Conservation (phyloP, 768 basidiomycete genomes). For the Mycena galopus region DNA sequence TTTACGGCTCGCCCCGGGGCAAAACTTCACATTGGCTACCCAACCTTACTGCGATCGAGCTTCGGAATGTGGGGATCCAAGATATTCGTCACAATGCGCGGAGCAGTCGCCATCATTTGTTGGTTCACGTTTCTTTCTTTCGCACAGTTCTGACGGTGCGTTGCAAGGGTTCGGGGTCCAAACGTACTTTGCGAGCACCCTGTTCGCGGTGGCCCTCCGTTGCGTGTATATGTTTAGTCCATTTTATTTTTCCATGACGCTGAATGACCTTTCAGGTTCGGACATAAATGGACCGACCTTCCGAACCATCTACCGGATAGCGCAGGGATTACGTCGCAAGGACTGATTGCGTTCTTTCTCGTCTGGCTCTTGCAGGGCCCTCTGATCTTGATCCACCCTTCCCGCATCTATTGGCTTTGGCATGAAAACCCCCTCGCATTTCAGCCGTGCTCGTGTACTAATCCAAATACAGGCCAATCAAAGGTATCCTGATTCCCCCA, state of each 20-base stretch:
- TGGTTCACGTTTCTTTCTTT: too few species aligned
- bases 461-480: conserved; percentile 14
- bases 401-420: conserved; percentile 36
- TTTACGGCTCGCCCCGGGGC: conserved; percentile 37
- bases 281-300: conserved; percentile 40
- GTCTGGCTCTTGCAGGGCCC: conserved; percentile 37
- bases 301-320: conserved; percentile 35
- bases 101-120: conserved; percentile 39
- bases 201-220: conserved; percentile 35
- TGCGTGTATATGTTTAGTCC: conserved; percentile 30
- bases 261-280: conserved; percentile 29
- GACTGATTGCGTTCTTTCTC: conserved; percentile 38
- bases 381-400: conserved; percentile 34
- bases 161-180: conserved; percentile 32
- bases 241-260: background rate
- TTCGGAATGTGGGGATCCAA: conserved; percentile 41
- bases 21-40: conserved; percentile 41
- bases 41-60: conserved; percentile 34
- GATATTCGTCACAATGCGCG: conserved; percentile 38
- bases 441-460: background rate
- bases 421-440: background rate
- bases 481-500: conserved; percentile 31
- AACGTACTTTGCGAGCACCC: conserved; percentile 37
- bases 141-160: too few species aligned
- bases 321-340: conserved; percentile 38